These are phyloP conservation scores for Stylosanthes scabra DNA, from an alignment of 331 rosid species.

Conservation along the genomic window DNA sequence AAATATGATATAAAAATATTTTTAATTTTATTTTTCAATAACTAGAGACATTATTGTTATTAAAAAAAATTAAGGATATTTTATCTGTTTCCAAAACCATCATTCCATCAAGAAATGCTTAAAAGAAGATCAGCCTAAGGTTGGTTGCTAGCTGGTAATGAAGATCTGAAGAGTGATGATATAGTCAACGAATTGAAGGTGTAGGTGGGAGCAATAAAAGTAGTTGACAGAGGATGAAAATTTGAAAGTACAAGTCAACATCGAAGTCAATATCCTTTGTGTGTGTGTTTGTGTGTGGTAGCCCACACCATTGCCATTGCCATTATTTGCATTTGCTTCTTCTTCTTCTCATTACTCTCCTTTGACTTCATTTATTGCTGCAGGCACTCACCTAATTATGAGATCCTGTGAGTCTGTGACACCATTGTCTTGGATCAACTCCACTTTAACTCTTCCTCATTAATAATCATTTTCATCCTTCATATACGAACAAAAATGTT, in stretches of 20 bases:
- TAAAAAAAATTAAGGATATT: too few species aligned
- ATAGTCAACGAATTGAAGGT: conserved; percentile 35
- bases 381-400: conserved; percentile 27
- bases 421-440: background rate
- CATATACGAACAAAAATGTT: background rate
- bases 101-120: too few species aligned
- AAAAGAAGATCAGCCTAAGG: too few species aligned
- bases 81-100: too few species aligned
- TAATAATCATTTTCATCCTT: background rate
- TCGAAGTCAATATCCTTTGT: conserved; percentile 33
- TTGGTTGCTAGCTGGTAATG: too few species aligned
- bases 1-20: too few species aligned
- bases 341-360: conserved; percentile 39
- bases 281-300: conserved; percentile 10
- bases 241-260: conserved; percentile 34
- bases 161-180: background rate
- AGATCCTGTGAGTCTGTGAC: background rate
- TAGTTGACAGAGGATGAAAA: conserved; percentile 12
- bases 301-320: conserved; percentile 43
- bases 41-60: too few species aligned
- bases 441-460: background rate
- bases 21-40: too few species aligned
- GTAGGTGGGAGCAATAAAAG: conserved; percentile 50
- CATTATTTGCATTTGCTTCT: conserved; percentile 28
- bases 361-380: conserved; percentile 70